Conservation (phyloP, 2,329 filamentous ascomycete species). For the Colletotrichum falcatum region DNA sequence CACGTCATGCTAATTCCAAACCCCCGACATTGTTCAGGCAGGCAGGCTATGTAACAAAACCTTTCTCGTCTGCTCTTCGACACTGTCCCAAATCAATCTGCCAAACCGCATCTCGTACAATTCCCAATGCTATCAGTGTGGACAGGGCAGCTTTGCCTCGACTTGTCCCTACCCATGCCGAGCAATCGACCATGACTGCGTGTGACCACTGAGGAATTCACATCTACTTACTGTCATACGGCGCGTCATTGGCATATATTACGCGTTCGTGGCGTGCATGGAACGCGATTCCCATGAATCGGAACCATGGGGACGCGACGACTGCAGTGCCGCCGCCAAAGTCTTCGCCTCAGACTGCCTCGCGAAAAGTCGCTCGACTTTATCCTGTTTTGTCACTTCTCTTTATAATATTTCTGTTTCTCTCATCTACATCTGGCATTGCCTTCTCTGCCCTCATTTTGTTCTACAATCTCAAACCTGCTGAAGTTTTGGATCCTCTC, state of each 20-base stretch:
- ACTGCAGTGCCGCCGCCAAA: constrained; percentile 31
- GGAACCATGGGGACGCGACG: constrained; percentile 32
- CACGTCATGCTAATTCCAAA: constrained; percentile 30
- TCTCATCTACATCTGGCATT: constrained; percentile 27
- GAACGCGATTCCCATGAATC: constrained; percentile 33
- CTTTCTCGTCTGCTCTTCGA: constrained; percentile 18
- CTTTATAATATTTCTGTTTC: constrained; percentile 17
- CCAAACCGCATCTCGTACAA: neutral
- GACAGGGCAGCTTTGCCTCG: constrained; percentile 17
- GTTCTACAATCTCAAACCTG: constrained; percentile 25
- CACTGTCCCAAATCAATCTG: neutral
- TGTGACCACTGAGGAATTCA: neutral
- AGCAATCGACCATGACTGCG: neutral
- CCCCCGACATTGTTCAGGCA: neutral
- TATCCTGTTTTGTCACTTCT: constrained; percentile 31
- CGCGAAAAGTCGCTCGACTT: constrained; percentile 14
- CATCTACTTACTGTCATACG: too few relatives aligned
- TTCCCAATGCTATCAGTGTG: constrained; percentile 10
- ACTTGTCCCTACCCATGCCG: neutral
- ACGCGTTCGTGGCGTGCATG: constrained; percentile 12
- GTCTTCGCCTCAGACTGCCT: neutral
- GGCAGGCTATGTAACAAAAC: constrained; percentile 26
- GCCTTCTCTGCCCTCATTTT: constrained; percentile 26
- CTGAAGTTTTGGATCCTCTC: constrained; percentile 29
- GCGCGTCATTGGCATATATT: neutral